phyloP scores from a whole-genome alignment of 495 filamentous ascomycete genomes.

The Lasiosphaeria hispida region DNA sequence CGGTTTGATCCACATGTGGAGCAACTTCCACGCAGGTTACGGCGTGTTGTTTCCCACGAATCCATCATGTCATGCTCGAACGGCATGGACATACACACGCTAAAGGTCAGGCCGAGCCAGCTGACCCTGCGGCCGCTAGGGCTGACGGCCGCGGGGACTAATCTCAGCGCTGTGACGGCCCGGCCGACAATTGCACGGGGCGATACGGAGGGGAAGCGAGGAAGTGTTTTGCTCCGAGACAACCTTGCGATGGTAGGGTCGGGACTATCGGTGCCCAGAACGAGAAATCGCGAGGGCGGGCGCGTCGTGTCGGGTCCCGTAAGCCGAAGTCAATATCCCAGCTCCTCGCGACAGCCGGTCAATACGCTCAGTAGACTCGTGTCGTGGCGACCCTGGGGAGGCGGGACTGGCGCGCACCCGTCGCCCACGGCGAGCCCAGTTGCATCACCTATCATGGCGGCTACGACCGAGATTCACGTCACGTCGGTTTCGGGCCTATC shows the following conservation, averaged over 20 bases:
- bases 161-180: slow-evolving; percentile 41
- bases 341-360: slow-evolving; percentile 16
- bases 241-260: slow-evolving; percentile 33
- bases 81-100: slow-evolving; percentile 54
- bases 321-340: background rate
- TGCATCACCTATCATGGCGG: slow-evolving; percentile 11
- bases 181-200: slow-evolving; percentile 37
- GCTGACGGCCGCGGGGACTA: slow-evolving; percentile 40
- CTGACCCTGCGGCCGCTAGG: slow-evolving; percentile 46
- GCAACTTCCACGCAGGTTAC: slow-evolving; percentile 25
- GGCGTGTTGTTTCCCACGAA: slow-evolving; percentile 49
- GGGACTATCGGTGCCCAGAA: slow-evolving; percentile 17
- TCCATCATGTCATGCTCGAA: slow-evolving; percentile 55
- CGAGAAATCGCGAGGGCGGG: slow-evolving; percentile 10
- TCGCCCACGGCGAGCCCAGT: slow-evolving; percentile 17
- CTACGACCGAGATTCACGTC: slow-evolving; percentile 4
- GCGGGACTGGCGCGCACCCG: slow-evolving; percentile 7
- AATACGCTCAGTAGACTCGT: slow-evolving; percentile 37
- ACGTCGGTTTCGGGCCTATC: slow-evolving; percentile 11
- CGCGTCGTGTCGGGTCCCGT: slow-evolving; percentile 22
- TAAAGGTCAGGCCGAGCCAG: slow-evolving; percentile 52
- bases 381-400: slow-evolving; percentile 49
- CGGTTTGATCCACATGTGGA: slow-evolving; percentile 18
- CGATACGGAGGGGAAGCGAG: slow-evolving; percentile 30
- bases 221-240: slow-evolving; percentile 40